These are phyloP conservation scores for Chlorella vulgaris DNA, from an alignment of 139 green algal species.

Conservation along the genomic window DNA sequence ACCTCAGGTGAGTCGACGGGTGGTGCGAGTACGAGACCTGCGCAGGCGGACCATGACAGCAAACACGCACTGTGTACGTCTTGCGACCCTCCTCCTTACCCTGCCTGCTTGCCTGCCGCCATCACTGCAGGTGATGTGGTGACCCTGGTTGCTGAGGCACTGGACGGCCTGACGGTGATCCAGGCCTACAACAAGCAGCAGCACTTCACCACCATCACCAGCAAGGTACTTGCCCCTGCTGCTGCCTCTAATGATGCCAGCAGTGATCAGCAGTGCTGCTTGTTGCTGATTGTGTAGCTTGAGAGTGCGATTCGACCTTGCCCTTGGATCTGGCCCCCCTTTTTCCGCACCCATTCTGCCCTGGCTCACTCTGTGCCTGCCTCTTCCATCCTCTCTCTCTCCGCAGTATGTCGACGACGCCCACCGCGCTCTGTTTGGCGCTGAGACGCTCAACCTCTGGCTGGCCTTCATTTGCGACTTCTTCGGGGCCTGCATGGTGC, in stretches of 20 bases:
- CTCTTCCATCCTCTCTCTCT: not conserved
- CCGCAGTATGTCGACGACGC: slow-evolving; percentile 52
- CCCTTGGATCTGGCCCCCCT: no score
- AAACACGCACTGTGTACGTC: not conserved
- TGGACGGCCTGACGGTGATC: slow-evolving; percentile 65
- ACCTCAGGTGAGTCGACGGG: slow-evolving; percentile 25
- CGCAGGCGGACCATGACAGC: not conserved
- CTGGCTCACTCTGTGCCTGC: no score
- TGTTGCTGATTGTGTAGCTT: not conserved
- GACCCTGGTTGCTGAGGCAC: slow-evolving; percentile 60
- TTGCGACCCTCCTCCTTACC: no score
- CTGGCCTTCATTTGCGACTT: slow-evolving; percentile 76
- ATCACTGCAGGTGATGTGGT: slow-evolving; percentile 48
- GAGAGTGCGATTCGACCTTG: no score
- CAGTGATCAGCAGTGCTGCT: not conserved
- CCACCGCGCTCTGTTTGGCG: slow-evolving; percentile 68
- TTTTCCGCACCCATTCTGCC: no score
- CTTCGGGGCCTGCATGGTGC: slow-evolving; percentile 63
- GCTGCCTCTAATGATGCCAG: not conserved
- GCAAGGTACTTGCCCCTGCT: not conserved
- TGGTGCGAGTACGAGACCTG: not conserved
- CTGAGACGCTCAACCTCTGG: slow-evolving; percentile 70
- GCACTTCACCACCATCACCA: slow-evolving; percentile 63
- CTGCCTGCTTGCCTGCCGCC: not conserved
- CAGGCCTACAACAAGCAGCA: slow-evolving; percentile 60